These are phyloP conservation scores for Acanthamoeba lenticulata DNA, from an alignment of 208 protist species.

Conservation along the genomic window DNA sequence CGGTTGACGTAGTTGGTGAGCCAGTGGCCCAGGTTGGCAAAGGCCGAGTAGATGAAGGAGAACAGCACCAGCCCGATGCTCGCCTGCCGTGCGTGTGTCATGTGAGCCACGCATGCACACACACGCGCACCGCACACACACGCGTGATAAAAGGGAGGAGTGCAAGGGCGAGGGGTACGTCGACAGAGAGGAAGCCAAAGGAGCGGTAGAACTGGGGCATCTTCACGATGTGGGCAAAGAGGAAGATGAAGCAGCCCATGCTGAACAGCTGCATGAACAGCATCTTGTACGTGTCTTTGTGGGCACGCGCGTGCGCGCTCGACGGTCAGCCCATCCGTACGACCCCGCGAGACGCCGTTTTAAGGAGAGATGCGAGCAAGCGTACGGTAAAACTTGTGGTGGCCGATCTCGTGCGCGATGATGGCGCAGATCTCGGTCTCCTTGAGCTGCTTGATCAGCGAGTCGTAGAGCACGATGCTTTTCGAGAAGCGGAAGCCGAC, in stretches of 20 bases:
- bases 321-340: background rate
- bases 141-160: background rate
- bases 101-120: background rate
- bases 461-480: slow-evolving; percentile 76
- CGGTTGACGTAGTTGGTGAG: slow-evolving; percentile 74
- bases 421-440: slow-evolving; percentile 73
- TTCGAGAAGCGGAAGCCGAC: slow-evolving; percentile 70
- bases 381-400: slow-evolving; percentile 76
- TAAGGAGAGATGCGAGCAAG: background rate
- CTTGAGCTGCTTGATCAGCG: slow-evolving; percentile 73
- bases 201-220: slow-evolving; percentile 70
- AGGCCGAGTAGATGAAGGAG: slow-evolving; percentile 77
- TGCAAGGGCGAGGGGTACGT: background rate
- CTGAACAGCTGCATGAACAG: slow-evolving; percentile 74
- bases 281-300: slow-evolving; percentile 75
- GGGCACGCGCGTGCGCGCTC: background rate
- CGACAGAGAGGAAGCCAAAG: slow-evolving; percentile 73
- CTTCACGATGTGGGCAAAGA: slow-evolving; percentile 76
- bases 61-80: slow-evolving; percentile 75
- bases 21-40: slow-evolving; percentile 77
- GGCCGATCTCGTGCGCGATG: slow-evolving; percentile 78
- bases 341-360: background rate
- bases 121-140: background rate
- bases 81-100: background rate
- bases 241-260: slow-evolving; percentile 74